phyloP scores from a whole-genome alignment of 139 green algal genomes.

The Tetradesmus obliquus region DNA sequence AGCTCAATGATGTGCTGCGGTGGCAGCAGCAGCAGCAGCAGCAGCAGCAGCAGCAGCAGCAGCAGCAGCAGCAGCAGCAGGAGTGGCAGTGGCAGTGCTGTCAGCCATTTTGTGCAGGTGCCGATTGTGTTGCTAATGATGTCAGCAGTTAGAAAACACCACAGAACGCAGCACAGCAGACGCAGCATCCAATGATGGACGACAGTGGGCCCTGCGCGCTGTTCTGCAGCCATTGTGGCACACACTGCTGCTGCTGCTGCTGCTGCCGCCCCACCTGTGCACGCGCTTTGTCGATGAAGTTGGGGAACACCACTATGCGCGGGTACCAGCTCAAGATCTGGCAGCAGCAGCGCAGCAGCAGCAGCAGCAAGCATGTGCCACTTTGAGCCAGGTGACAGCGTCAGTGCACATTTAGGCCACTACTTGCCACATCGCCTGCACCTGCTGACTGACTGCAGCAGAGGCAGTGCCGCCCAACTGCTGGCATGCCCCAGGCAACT shows the following conservation, averaged over 20 bases:
- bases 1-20: not conserved
- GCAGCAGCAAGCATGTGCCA: not conserved
- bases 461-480: too few relatives aligned
- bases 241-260: not conserved
- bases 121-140: not conserved
- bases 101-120: not conserved
- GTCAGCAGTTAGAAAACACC: not conserved
- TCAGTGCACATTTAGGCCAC: too few relatives aligned
- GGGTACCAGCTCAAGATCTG: not conserved
- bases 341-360: not conserved
- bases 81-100: not conserved
- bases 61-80: not conserved
- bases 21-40: not conserved
- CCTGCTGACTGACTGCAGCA: too few relatives aligned
- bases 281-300: conserved; percentile 57
- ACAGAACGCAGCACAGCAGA: not conserved
- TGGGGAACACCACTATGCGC: conserved; percentile 52
- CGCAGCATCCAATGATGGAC: not conserved
- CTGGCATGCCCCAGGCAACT: too few relatives aligned
- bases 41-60: not conserved
- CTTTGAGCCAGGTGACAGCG: too few relatives aligned
- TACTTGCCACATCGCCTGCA: too few relatives aligned
- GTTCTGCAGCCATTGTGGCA: not conserved
- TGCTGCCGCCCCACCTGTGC: too few relatives aligned
- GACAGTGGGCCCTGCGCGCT: too few relatives aligned